These are phyloP conservation scores for Silene noctiflora DNA, from an alignment of 179 eudicot genomes.

Conservation along the genomic window DNA sequence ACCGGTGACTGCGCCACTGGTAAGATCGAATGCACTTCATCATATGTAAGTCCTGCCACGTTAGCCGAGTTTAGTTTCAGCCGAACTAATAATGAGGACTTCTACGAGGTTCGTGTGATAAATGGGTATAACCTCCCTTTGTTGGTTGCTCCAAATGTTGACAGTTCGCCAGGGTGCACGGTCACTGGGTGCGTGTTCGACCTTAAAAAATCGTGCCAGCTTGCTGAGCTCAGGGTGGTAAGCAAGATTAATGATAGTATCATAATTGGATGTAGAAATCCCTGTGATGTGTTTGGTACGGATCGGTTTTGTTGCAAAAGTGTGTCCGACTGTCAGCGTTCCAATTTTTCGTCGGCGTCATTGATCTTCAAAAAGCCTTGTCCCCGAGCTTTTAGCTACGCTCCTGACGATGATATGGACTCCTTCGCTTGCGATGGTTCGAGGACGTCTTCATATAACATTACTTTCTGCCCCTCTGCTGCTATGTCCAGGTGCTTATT, in stretches of 20 bases:
- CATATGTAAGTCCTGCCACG: not conserved
- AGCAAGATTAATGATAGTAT: not conserved
- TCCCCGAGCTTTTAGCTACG: constrained; percentile 20
- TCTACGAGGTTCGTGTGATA: constrained; percentile 19
- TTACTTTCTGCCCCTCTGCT: constrained; percentile 7
- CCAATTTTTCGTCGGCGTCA: constrained; percentile 4
- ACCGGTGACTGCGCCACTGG: constrained; percentile 18
- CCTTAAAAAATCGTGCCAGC: constrained; percentile 8
- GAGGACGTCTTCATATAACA: constrained; percentile 4
- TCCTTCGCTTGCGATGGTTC: constrained; percentile 13
- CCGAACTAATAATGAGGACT: not conserved
- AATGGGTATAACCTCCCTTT: constrained; percentile 31
- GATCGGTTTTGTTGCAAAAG: constrained; percentile 20
- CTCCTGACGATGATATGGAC: constrained; percentile 13
- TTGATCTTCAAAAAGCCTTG: constrained; percentile 17
- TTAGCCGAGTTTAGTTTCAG: not conserved
- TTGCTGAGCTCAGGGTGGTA: not conserved
- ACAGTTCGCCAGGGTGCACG: not conserved
- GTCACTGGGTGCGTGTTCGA: constrained; percentile 26
- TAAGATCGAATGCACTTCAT: not conserved
- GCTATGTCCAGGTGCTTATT: not conserved
- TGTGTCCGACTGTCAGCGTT: constrained; percentile 5
- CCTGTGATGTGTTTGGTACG: constrained; percentile 20
- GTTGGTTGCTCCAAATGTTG: constrained; percentile 13
- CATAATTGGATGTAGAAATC: constrained; percentile 21